Evolutionary conservation across 805 yeast species (phyloP).

Genomic region (Saturnispora galanensis): DNA sequence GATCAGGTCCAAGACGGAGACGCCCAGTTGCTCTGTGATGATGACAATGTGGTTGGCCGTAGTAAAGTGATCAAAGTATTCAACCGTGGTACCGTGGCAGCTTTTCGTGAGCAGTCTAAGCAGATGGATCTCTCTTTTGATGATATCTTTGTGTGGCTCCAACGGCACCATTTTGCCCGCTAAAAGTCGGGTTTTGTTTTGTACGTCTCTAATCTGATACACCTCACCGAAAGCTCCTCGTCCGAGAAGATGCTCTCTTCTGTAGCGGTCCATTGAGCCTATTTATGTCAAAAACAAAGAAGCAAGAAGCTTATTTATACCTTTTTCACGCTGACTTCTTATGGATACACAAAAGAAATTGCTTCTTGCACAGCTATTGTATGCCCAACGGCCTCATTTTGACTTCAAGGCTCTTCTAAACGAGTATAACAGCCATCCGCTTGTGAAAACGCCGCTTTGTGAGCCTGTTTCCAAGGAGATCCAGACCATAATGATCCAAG

Average conservation of each 20-base stretch:
- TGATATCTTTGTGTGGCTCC: slow-evolving; percentile 61
- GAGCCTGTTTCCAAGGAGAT: not conserved
- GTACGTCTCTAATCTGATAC: slow-evolving; percentile 54
- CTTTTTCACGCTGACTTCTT: not conserved
- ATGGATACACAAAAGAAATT: slow-evolving; percentile 3
- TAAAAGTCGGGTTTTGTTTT: slow-evolving; percentile 39
- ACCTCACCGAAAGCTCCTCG: slow-evolving; percentile 82
- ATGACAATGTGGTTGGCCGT: slow-evolving; percentile 80
- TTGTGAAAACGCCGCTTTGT: not conserved
- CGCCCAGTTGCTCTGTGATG: slow-evolving; percentile 59
- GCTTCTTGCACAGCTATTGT: slow-evolving; percentile 2
- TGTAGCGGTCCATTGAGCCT: slow-evolving; percentile 3
- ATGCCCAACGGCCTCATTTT: slow-evolving; percentile 5
- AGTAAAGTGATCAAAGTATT: slow-evolving; percentile 59
- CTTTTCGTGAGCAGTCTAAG: slow-evolving; percentile 36
- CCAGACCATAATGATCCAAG: not conserved
- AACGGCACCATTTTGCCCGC: slow-evolving; percentile 74
- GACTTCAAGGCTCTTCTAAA: not conserved
- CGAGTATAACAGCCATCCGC: not conserved
- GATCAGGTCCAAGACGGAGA: slow-evolving; percentile 54
- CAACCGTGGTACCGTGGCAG: slow-evolving; percentile 32
- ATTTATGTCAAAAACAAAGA: not conserved
- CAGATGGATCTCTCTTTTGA: slow-evolving; percentile 65
- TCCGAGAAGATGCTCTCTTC: slow-evolving; percentile 37
- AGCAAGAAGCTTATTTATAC: not conserved